Conservation (phyloP, 371 early-diverging fungal genomes). For the Spraguea lophii region DNA sequence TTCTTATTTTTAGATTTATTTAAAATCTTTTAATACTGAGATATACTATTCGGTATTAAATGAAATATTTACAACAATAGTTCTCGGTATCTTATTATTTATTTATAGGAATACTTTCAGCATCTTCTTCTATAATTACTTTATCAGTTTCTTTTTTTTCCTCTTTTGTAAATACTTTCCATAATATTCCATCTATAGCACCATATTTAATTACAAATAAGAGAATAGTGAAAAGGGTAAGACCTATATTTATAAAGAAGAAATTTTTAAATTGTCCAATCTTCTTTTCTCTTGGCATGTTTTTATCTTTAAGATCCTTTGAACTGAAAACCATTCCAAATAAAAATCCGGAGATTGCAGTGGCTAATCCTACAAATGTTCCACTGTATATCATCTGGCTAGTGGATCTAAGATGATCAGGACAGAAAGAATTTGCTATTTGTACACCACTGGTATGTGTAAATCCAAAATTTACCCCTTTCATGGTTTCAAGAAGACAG, state of each 20-base stretch:
- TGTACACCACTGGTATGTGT: slow-evolving; percentile 45
- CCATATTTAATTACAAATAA: slow-evolving; percentile 39
- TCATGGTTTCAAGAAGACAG: slow-evolving; percentile 43
- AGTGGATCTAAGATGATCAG: slow-evolving; percentile 43
- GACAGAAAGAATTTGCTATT: slow-evolving; percentile 37
- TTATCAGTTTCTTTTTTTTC: too few relatives aligned
- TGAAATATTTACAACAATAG: too few relatives aligned
- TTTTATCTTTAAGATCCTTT: slow-evolving; percentile 12
- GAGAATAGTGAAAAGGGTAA: slow-evolving; percentile 24
- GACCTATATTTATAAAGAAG: slow-evolving; percentile 20
- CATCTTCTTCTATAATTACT: too few relatives aligned
- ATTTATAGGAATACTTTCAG: too few relatives aligned
- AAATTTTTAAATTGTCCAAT: slow-evolving; percentile 12
- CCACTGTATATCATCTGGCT: slow-evolving; percentile 46
- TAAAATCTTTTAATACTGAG: too few relatives aligned
- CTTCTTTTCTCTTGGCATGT: slow-evolving; percentile 1
- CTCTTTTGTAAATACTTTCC: slow-evolving; percentile 4
- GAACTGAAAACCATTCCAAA: slow-evolving; percentile 21
- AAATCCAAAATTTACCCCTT: slow-evolving; percentile 47
- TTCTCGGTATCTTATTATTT: too few relatives aligned
- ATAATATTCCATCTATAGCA: slow-evolving; percentile 24
- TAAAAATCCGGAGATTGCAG: slow-evolving; percentile 35
- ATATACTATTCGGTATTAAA: too few relatives aligned
- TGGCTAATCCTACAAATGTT: slow-evolving; percentile 40
- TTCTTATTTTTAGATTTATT: too few relatives aligned